Conservation (phyloP, 495 filamentous ascomycete species). For the Aspergillus campestris region DNA sequence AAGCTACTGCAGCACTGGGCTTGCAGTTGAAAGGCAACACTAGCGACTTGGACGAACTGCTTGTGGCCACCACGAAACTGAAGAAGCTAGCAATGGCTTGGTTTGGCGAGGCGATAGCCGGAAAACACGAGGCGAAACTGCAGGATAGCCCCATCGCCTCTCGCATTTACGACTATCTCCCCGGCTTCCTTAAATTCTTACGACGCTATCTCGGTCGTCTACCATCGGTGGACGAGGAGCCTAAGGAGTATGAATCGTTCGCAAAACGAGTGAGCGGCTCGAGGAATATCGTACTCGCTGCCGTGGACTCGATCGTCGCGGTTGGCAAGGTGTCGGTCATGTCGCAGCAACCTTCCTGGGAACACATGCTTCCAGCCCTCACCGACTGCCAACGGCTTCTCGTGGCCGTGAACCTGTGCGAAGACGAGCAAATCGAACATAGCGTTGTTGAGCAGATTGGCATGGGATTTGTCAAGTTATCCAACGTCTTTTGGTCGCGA, state of each 20-base stretch:
- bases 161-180: constrained; percentile 30
- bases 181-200: constrained; percentile 34
- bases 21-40: constrained; percentile 55
- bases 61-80: constrained; percentile 53
- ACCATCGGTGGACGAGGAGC: constrained; percentile 21
- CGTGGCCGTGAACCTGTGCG: constrained; percentile 22
- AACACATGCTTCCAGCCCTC: constrained; percentile 29
- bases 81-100: constrained; percentile 52
- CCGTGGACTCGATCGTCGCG: constrained; percentile 33
- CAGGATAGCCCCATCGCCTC: constrained; percentile 14
- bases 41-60: constrained; percentile 60
- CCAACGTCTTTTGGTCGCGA: constrained; percentile 70
- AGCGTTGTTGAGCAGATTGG: constrained; percentile 15
- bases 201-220: constrained; percentile 38
- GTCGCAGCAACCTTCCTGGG: constrained; percentile 32
- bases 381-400: constrained; percentile 33
- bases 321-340: constrained; percentile 35
- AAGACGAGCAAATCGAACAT: constrained; percentile 17
- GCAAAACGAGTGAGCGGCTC: constrained; percentile 22
- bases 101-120: constrained; percentile 35
- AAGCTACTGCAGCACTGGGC: constrained; percentile 41
- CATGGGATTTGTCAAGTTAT: constrained; percentile 46
- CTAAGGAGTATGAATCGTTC: constrained; percentile 23
- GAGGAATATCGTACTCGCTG: constrained; percentile 32
- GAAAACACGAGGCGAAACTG: constrained; percentile 8